Base-by-base conservation (phyloP, 257 asterid species). In the Anisodus tanguticus region DNA sequence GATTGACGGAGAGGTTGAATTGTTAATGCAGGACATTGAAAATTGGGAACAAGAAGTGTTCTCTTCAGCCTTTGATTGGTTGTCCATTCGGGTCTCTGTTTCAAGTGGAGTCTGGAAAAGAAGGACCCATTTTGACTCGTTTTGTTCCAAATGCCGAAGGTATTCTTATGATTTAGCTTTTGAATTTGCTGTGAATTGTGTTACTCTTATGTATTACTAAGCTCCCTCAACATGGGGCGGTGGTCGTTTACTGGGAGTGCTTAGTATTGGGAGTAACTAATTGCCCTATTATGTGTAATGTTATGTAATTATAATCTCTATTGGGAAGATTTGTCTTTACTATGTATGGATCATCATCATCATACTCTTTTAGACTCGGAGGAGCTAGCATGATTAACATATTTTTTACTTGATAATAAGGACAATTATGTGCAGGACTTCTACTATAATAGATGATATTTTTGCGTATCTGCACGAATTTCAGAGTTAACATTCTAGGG, bases 51-150 rank as follows among this genome's bases (percentile, higher is more conserved):
- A 94, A 90, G 83, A 91, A 90, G 74, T 96, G 90, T 84, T 90
- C 93, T 45, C 91, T 96, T 84, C 95, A 92, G 92, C 95, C 98
- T 47, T 85, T 96, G 89, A 88, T 96, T 88, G 98, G 98, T 22
- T 89, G 93, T 82, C 93, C 97, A 1, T 96, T 94, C 78, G 99
- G 99, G 49, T 83, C 97, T 84, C 85, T 89, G 76, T 96, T 96
- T 90, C 95, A 93, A 86, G 90, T 92, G 54, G 95, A 90, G 81
- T 91, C 86, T 67, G 97, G 98, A 66, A 86, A 88, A 70, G 92
- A 91, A n/a, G 98, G 98, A 8, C 87, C 97, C 0, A 78, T 89
- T 90, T 90, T 96, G 78, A 89, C 94, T 83, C 97, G 93, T 63
- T 63, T 93, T 86, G 55, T 77, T 87, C 88, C 91, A 2, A 67